phyloP scores from a whole-genome alignment of 2,329 filamentous ascomycete genomes.

The Allantophomopsis cytisporea region DNA sequence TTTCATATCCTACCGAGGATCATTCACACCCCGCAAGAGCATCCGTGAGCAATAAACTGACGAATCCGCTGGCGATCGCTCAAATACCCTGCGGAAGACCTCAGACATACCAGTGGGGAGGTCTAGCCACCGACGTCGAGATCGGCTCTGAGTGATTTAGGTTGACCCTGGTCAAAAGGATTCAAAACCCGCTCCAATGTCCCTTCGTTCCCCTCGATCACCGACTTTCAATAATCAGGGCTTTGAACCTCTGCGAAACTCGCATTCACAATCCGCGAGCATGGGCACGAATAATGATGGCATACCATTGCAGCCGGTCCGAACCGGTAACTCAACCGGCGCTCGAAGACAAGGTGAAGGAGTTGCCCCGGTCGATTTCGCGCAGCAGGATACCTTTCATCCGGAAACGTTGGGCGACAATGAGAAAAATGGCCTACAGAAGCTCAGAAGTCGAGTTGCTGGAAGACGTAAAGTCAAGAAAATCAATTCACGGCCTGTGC shows the following conservation, averaged over 20 bases:
- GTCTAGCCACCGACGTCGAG: no score
- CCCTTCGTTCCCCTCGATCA: neutral
- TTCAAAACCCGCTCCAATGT: neutral
- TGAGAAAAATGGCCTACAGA: conserved; percentile 14
- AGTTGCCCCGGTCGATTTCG: conserved; percentile 14
- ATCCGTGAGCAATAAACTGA: no score
- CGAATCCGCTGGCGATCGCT: no score
- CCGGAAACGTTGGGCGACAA: conserved; percentile 8
- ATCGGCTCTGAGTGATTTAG: no score
- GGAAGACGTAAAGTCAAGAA: conserved; percentile 34
- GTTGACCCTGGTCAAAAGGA: no score
- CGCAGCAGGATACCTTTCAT: neutral
- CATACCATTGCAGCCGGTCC: conserved; percentile 42
- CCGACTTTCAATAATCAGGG: neutral
- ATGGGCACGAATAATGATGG: conserved; percentile 13
- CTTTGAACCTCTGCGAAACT: neutral
- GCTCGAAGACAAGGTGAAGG: conserved; percentile 31
- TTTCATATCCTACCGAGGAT: no score
- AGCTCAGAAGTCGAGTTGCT: conserved; percentile 2
- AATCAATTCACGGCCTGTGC: conserved; percentile 18
- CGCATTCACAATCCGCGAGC: neutral
- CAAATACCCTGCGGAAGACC: no score
- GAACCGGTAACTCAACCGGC: conserved; percentile 40
- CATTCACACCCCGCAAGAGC: no score
- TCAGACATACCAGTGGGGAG: no score